Evolutionary conservation across 371 early-diverging fungal genomes (phyloP), one percentile per base, ranked within the genome.

Genomic region (Mortierella sp.): DNA sequence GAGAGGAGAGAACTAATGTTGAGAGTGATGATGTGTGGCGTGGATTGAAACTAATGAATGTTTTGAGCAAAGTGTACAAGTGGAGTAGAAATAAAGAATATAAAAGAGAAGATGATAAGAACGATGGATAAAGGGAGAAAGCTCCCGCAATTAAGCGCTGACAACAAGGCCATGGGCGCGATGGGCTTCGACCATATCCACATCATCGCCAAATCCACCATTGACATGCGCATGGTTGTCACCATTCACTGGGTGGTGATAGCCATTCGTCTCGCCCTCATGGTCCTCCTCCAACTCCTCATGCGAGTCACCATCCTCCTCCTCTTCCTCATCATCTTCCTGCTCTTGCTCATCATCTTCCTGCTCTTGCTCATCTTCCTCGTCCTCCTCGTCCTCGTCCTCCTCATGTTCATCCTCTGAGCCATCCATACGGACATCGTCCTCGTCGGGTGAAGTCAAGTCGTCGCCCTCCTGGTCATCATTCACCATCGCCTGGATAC

Each of bases 391-490:
- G 5, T 48, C 76, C 0, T 76, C 70, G 1, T 76, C 55, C 0
- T 76, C 71, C 43, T 71, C 76, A 24, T 46, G 71, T 1, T 71
- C 81, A 13, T 78, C 82, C 14, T 82, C 82, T 21, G 78, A 54
- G 13, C 24, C 79, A 21, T 59, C 79, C 74, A 76, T 74, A 43
- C 48, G 57, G 26, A 61, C 34, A 73, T 82, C 75, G 11, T 82
- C 82, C 40, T 78, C 82, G 24, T 82, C 82, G 57, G 78, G 79
- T 16, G 78, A 78, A 24, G 75, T 72, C 61, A 74, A 61, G 26
- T 71, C 73, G 10, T 74, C 75, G 24, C 55, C 76, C 34, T 76
- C 83, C 13, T 46, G 64, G n/a, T 75, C 70, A 21, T 69, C 79
- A 46, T 75, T 73, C 34, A 80, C 76, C 69, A 80, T 67, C 21